Base-by-base conservation (phyloP, 176 grass and related monocot genomes). In the Leersia perrieri region DNA sequence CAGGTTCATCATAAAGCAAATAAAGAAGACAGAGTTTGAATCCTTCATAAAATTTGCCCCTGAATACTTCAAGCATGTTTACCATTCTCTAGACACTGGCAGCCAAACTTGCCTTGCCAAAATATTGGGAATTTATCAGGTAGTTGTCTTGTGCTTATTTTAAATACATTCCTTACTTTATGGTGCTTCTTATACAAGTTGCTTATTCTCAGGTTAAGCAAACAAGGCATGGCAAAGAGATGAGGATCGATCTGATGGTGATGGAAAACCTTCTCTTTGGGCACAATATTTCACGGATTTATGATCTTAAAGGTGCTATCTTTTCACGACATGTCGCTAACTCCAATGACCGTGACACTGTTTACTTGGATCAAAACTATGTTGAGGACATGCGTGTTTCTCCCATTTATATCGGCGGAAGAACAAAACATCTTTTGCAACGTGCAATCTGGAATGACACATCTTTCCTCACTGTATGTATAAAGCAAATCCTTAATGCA, bases 251-350 rank as follows among this genome's bases (percentile, higher is more conserved):
- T 81, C 66, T 99, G 66, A 90, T 99, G 96, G 96, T 99, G 84
- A 99, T 99, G 96, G 96, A 99, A 88, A 99, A 99, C 63, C 90
- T 95, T 89, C 89, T 95, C 22, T 99, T 91, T 73, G 96, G 96
- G 32, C 90, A 84, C 73, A 90, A 88, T 68, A 70, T 98, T 73
- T 91, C 88, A 69, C 88, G 88, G 51, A 88, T 81, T 58, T 98
- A 95, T 84, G 92, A 98, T 86, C 86, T 98, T 61, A 98, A 98
- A 83, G 92, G 96, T 28, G 72, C 92, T 80, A 80, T 78, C 9
- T 94, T 89, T 74, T 92, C 86, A 0, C 76, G 95, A 11, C 79
- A 80, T 0, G 68, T 98, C 2, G 60, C 83, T 32, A 74, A 89
- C 66, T 91, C 89, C 58, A 83, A 91, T 42, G 73, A 89, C 33